Conservation (phyloP, 2,329 filamentous ascomycete species). For the Rutstroemia sp. region DNA sequence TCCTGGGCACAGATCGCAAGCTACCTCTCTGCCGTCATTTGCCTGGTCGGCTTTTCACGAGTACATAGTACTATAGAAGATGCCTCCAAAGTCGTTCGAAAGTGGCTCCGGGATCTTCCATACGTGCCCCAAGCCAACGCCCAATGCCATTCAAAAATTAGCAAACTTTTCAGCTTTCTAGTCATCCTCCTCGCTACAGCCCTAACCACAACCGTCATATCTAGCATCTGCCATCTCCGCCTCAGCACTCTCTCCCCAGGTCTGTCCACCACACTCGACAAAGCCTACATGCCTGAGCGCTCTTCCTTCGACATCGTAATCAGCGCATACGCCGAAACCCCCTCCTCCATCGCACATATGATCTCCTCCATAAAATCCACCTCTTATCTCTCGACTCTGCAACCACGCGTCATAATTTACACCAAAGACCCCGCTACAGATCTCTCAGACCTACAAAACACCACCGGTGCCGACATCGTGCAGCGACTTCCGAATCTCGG, state of each 20-base stretch:
- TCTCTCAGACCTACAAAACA: constrained; percentile 14
- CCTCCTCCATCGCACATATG: constrained; percentile 14
- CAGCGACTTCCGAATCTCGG: constrained; percentile 33
- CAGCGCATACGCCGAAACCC: constrained; percentile 22
- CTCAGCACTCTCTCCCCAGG: not conserved
- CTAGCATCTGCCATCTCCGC: not conserved
- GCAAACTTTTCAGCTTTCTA: no score
- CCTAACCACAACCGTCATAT: no score
- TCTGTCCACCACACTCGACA: constrained; percentile 13
- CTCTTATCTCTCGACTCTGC: constrained; percentile 13
- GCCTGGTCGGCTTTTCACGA: not conserved
- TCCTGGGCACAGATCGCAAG: constrained; percentile 16
- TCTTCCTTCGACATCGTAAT: constrained; percentile 25
- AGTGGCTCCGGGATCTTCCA: constrained; percentile 2
- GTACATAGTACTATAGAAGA: not conserved
- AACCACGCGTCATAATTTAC: constrained; percentile 22
- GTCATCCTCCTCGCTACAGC: no score
- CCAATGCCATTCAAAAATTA: no score
- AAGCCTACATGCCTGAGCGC: constrained; percentile 8
- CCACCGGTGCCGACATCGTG: constrained; percentile 21
- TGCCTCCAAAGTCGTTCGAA: not conserved
- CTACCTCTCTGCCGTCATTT: constrained; percentile 9
- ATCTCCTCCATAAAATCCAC: constrained; percentile 19
- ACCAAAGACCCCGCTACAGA: constrained; percentile 19
- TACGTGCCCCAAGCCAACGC: constrained; percentile 2